Base-by-base conservation (phyloP, 371 early-diverging fungal species). In the Mortierella sp. region DNA sequence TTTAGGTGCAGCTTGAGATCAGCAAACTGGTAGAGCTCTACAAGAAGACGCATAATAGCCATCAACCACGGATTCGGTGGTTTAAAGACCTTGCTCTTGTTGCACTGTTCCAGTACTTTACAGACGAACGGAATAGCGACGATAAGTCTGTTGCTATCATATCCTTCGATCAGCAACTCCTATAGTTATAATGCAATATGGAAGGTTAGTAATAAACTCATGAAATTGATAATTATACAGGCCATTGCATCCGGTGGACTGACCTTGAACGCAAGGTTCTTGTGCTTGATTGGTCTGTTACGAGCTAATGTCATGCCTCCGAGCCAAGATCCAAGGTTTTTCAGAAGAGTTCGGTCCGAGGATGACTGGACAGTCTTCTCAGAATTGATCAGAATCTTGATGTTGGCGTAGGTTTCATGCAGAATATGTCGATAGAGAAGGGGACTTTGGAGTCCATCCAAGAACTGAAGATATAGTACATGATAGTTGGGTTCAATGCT, bases 21-120 rank as follows among this genome's bases (percentile, higher is more conserved):
- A 0, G 97, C 98, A 75, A 90, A 92, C 59, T 95, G 93, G 84
- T 97, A 98, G 6, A 99, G 86, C 79, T 98, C 99, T 0, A 95
- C 93, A 32, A 99, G 85, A 14, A 98, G 85, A 58, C 90, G 91
- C 85, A 99, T 87, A 62, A 96, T 96, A 26, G 96, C 95, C 94
- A 98, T 97, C 58, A 98, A 83, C 98, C 98, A 99, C 9, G 99
- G 99, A 84, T 98, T 98, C 14, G 98, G 98, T 14, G 98, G 97
- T 45, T 91, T 91, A 87, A 98, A 99, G 1, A 98, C 94, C 37
- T 88, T 92, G 83, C 94, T 95, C 62, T 90, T 87, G 39, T 87
- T 88, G 65, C 94, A 90, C 78, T 97, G 97, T 77, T 97, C 97
- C 60, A 98, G 85, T 0, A 98, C 96, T 84, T 98, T 98, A 87